Evolutionary conservation across 2,329 filamentous ascomycete genomes (phyloP), one percentile per base, ranked within the genome.

Genomic region (Diaporthe aspalathi): DNA sequence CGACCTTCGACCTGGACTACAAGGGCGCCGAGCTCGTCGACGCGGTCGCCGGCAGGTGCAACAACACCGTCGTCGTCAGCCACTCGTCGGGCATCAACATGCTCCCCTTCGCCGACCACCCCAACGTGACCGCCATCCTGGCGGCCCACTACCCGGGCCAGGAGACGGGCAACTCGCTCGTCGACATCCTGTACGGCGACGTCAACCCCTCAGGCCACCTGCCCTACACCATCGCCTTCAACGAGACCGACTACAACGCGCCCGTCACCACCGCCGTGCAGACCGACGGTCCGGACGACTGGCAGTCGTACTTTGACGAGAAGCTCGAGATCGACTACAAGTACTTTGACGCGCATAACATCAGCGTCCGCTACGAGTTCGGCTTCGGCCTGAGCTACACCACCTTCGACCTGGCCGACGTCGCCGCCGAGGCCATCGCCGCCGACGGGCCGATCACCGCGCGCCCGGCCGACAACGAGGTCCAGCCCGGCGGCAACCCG

Each of bases 261-360:
- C 81, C 82, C 3, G 79, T 80, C 1, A 82, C 80, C 20, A 83
- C 82, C 1, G 77, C 75, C 14, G 73, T 82, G 74, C 78, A 80
- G 75, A 82, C 79, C 60, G 80, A 77, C 0, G 81, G 81, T 40
- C 70, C 73, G n/a, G 74, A 83, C 57, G 81, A 82, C 74, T 84
- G 82, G 83, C 83, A 84, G 78, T 78, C 79, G 0, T 81, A 79
- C 76, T 92, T 92, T 78, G 84, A 85, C 35, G 90, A 92, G 80
- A 89, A 89, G 71, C 84, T 91, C 67, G 89, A 91, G 81, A 90
- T 92, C 74, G 90, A 92, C 81, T 92, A 92, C 84, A 87, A 90
- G 52, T 84, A 87, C 75, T 92, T 92, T 70, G 90, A 92, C 78
- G 84, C 87, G 70, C 80, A 86, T 70, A 84, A 88, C 78, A 88